Base-by-base conservation (phyloP, 2,329 filamentous ascomycete genomes). In the Aspergillus terreus region DNA sequence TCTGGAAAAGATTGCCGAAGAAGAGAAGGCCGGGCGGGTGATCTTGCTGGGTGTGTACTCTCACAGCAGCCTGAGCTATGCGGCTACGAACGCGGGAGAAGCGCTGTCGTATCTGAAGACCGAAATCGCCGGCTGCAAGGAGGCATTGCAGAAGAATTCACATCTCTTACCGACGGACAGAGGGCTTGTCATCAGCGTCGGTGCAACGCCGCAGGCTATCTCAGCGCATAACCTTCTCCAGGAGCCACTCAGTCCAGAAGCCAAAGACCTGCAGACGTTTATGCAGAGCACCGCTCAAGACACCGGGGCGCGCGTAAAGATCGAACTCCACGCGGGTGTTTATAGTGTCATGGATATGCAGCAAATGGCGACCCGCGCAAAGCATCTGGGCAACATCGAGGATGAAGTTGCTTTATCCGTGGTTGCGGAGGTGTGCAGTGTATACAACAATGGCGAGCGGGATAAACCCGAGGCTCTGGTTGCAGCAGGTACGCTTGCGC, bases 261-360 rank as follows among this genome's bases (percentile, higher is more conserved):
- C 58, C 0, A 19, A 41, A 12, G 49, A 53, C 9, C 40, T 66
- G 41, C 59, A 48, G 41, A 30, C 68, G 76, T 53, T 72, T 62
- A 47, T 63, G 57, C 49, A 48, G 6, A 52, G 53, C 25, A 49
- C 58, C 2, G 21, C 35, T n/a, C 35, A 38, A 38, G 9, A 38
- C 32, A 44, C 35, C 1, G 44, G 41, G 5, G 9, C 33, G 15
- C 14, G 27, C 5, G 74, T 79, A 46, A 69, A 63, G 3, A 76
- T 90, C 23, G 88, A 91, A 65, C 74, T 90, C 2, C 88, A 92
- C 65, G 87, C 88, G 0, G 88, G 87, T 27, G 86, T 89, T 2
- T 92, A 92, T 64, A 83, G 88, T 0, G 76, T 84, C 3, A 79
- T 92, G 7, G 89, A 94, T 67, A 76, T 92, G 60, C 89, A 94